phyloP scores from a whole-genome alignment of 306 rosid genomes.

The Gynostemma pentaphyllum region DNA sequence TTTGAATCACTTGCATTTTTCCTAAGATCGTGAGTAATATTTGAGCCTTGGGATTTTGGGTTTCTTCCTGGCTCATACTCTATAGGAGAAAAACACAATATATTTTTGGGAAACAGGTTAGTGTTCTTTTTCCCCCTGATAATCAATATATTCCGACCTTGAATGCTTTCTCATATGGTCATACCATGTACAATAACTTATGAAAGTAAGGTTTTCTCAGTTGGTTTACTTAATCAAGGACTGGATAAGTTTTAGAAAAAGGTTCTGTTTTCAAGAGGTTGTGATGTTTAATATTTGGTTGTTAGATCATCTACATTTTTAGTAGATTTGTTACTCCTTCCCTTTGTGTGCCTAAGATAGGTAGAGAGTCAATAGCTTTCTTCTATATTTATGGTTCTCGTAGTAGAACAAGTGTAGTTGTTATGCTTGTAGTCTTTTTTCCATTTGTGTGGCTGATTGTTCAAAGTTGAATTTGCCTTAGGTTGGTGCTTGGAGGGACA shows the following conservation, averaged over 20 bases:
- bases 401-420: not conserved
- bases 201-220: not conserved
- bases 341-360: not conserved
- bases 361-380: not conserved
- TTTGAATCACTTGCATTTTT: too few species aligned
- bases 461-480: slow-evolving; percentile 19
- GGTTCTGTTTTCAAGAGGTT: not conserved
- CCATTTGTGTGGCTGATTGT: slow-evolving; percentile 2
- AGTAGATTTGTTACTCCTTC: not conserved
- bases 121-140: not conserved
- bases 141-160: not conserved
- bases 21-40: too few species aligned
- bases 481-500: slow-evolving; percentile 99
- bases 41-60: too few species aligned
- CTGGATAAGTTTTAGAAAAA: not conserved
- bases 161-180: too few species aligned
- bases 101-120: not conserved
- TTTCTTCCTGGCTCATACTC: too few species aligned
- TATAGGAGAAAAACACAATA: too few species aligned
- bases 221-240: not conserved
- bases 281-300: not conserved
- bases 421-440: slow-evolving; percentile 11
- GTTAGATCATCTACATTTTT: not conserved
- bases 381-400: not conserved
- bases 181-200: not conserved